phyloP scores from a whole-genome alignment of 2,329 filamentous ascomycete species.

The Fusarium torreyae region DNA sequence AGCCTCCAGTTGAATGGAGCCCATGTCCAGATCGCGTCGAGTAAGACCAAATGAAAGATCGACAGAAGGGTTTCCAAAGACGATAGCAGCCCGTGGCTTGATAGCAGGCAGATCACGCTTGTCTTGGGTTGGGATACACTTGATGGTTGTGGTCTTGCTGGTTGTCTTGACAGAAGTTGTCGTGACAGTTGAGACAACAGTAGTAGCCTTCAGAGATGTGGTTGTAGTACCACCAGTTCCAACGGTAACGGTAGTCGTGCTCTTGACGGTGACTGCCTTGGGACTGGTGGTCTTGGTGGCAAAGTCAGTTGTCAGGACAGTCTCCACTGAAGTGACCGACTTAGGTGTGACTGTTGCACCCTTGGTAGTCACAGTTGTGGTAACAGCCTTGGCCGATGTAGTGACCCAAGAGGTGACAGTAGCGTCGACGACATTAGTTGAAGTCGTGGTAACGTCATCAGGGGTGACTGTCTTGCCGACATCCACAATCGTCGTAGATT shows the following conservation, averaged over 20 bases:
- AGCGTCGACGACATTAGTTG: constrained; percentile 31
- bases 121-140: constrained; percentile 39
- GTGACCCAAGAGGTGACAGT: constrained; percentile 40
- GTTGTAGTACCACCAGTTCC: constrained; percentile 41
- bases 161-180: constrained; percentile 42
- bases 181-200: constrained; percentile 37
- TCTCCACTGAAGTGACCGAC: constrained; percentile 35
- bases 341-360: constrained; percentile 47
- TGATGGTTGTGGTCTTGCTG: constrained; percentile 42
- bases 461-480: constrained; percentile 54
- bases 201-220: constrained; percentile 44
- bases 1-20: constrained; percentile 19
- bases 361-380: constrained; percentile 30
- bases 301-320: constrained; percentile 29
- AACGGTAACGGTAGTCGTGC: constrained; percentile 37
- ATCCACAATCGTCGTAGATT: constrained; percentile 48
- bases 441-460: constrained; percentile 42
- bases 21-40: constrained; percentile 29
- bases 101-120: constrained; percentile 26
- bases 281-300: constrained; percentile 38
- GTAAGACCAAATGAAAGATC: constrained; percentile 23
- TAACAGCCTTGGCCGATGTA: constrained; percentile 32
- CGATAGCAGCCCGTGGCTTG: constrained; percentile 20
- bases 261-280: constrained; percentile 41
- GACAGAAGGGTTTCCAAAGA: constrained; percentile 32